Base-by-base conservation (phyloP, 2,329 filamentous ascomycete genomes). In the Aspergillus udagawae region DNA sequence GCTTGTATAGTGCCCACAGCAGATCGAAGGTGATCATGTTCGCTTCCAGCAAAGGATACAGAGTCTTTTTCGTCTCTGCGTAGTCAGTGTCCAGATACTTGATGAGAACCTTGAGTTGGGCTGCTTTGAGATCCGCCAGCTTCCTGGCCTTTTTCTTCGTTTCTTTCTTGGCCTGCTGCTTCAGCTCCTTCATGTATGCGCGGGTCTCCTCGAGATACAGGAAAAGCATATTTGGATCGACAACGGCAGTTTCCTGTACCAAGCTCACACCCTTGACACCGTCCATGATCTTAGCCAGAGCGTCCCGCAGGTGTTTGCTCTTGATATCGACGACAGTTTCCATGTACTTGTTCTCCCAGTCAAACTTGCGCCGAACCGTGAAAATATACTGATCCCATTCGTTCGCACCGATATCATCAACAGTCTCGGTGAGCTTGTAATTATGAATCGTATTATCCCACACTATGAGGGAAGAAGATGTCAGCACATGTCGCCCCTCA, bases 11-110 rank as follows among this genome's bases (percentile, higher is more conserved):
- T 0, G 91, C 91, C 92, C 92, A 96, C 1, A 95, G 78, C 2
- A 95, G 81, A 56, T 96, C 91, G 65, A 92, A 96, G 0, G 91
- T 95, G 70, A 96, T 95, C 48, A 91, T 86, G 8, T 91, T 90
- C 32, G 87, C 89, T 61, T 91, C 84, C 1, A 96, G 79, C 75
- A 96, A 85, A 0, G 91, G 89, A 63, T 92, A 88, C 0, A 96
- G 80, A 1, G 87, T 89, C 72, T 91, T 90, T 70, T 93, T 92
- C 35, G 82, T 86, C 20, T 89, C 82, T 1, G 86, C 84, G 67
- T 91, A 96, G 72, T 96, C 92, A 59, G 87, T 84, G 64, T 92
- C 87, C n/a, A 94, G 79, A 65, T 91, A 94, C 55, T 84, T 84
- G 53, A 92, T 75, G 3, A 95, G 80, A 0, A 91, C 78, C 67